A percentile compares a stretch with the other conserved stretches of the same genome.
Evolutionary conservation across 2,329 filamentous ascomycete genomes (phyloP).

Genomic region (Coniochaeta sp.): DNA sequence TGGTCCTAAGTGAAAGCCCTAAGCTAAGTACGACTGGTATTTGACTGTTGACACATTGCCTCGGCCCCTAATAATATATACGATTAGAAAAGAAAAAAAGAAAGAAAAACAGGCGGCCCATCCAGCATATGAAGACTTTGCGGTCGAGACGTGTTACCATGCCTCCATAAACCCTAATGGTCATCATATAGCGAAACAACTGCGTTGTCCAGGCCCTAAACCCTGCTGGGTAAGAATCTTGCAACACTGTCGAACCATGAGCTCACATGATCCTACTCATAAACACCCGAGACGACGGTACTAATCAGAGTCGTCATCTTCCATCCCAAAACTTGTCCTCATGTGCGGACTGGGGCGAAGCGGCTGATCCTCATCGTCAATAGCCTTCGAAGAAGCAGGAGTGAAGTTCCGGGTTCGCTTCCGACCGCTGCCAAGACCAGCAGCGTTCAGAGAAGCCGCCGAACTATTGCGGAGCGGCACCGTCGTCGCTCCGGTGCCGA

Average conservation of each 20-base stretch:
- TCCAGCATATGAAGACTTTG: too few relatives aligned
- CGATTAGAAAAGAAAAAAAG: too few relatives aligned
- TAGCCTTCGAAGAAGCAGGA: slow-evolving; percentile 33
- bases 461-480: slow-evolving; percentile 8
- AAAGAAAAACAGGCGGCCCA: background rate
- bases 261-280: background rate
- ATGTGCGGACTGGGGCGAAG: slow-evolving; percentile 25
- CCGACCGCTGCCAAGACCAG: slow-evolving; percentile 12
- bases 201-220: background rate
- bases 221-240: background rate
- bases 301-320: background rate
- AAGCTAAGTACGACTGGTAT: too few relatives aligned
- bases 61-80: background rate
- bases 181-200: background rate
- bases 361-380: slow-evolving; percentile 40
- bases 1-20: too few relatives aligned
- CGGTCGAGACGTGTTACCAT: too few relatives aligned
- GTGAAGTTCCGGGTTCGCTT: slow-evolving; percentile 41
- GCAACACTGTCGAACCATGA: background rate
- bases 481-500: slow-evolving; percentile 13
- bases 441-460: slow-evolving; percentile 5
- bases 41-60: background rate
- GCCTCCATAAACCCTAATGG: background rate
- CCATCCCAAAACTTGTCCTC: slow-evolving; percentile 2
- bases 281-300: background rate